Percentiles rank a stretch among this genome's conserved stretches.
Evolutionary conservation across 768 basidiomycete species (phyloP).

Genomic region (Strobilomyces confusus): DNA sequence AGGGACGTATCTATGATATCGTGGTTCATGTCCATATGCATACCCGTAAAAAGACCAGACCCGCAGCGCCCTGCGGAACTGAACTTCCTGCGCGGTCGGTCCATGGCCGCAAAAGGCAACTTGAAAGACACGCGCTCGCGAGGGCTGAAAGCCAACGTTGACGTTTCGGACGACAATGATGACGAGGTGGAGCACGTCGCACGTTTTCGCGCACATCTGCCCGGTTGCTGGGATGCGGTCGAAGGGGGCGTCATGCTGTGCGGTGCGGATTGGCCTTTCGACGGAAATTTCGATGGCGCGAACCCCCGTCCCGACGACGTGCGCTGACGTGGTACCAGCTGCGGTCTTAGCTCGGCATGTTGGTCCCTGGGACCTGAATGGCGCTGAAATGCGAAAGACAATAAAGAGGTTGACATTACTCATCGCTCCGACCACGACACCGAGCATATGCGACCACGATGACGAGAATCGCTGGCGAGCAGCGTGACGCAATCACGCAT

Average conservation of each 20-base stretch:
- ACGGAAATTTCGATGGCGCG: not conserved
- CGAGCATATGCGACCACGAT: not conserved
- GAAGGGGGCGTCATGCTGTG: not conserved
- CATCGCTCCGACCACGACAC: not conserved
- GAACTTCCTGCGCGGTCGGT: not conserved
- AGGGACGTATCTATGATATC: not conserved
- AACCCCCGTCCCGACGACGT: not conserved
- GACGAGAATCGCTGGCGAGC: not conserved
- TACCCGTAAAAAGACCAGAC: not conserved
- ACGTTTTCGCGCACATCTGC: not conserved
- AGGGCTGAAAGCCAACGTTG: no score
- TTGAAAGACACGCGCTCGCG: not conserved
- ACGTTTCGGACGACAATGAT: no score
- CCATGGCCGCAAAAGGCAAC: slow-evolving; percentile 8
- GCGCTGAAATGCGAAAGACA: slow-evolving; percentile 1
- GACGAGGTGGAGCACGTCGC: no score
- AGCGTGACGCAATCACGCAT: no score
- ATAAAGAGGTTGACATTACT: slow-evolving; percentile 3
- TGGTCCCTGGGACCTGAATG: not conserved
- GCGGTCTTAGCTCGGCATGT: not conserved
- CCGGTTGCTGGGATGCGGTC: not conserved
- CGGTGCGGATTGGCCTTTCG: not conserved
- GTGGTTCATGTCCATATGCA: not conserved
- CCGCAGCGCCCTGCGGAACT: not conserved
- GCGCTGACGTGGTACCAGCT: not conserved